Base-by-base conservation (phyloP, 305 asterid species). In the Plantago coronopus region DNA sequence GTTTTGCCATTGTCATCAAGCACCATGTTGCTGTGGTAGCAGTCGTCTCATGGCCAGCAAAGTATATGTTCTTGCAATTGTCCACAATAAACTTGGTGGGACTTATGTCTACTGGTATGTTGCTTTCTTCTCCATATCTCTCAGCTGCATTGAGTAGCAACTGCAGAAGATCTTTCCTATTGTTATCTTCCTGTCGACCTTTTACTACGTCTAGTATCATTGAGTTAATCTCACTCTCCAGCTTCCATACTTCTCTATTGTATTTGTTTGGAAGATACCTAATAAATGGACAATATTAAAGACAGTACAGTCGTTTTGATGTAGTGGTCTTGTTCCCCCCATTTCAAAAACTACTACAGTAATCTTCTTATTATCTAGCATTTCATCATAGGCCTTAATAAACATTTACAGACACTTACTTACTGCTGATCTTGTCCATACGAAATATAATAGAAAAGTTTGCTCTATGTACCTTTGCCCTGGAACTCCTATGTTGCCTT, bases 41-140 rank as follows among this genome's bases (percentile, higher is more conserved):
- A n/a, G 79, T 74, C 43, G 88, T 89, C 77, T 84, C 88, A 10
- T 81, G 77, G 22, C 94, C 94, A 53, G 95, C 94, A 23, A 89
- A 75, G 56, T 84, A 86, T 54, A 89, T 78, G 58, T 70, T 84
- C 79, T 83, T 82, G 78, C 95, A 89, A 48, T 84, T 86, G 63
- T 82, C 94, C 7, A 82, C 76, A 10, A 86, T 66, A 61, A 86
- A 84, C 63, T 67, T 74, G 69, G 71, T 63, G 7, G 71, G 70
- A 59, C 78, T 65, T 61, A 82, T 57, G 49, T 67, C 78, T 42
- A 65, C 65, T 3, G 82, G 82, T 56, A 72, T 72, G 64, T 13
- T 29, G 57, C 68, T 63, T 21, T 62, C 79, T 22, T 74, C 76
- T 37, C 68, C 78, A 25, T 18, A 58, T 46, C 61, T 66, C 71